Evolutionary conservation across 177 flowering plant genomes (phyloP).

Genomic region (Vitis hybrid): DNA sequence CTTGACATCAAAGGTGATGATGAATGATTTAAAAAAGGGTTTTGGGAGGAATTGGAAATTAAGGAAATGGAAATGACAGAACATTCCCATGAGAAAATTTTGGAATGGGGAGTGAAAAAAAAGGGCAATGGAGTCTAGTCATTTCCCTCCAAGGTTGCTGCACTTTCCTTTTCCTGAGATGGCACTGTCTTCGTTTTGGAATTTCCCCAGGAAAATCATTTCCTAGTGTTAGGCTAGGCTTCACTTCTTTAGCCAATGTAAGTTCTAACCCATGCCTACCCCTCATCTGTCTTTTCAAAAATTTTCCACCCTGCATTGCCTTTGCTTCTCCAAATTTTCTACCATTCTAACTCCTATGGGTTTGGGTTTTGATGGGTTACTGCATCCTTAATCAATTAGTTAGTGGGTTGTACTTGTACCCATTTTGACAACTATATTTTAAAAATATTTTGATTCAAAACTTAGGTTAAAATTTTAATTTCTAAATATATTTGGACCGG

Average conservation of each 20-base stretch:
- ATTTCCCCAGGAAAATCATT: neutral
- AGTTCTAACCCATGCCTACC: neutral
- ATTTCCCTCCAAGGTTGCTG: neutral
- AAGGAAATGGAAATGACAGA: neutral
- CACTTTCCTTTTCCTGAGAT: neutral
- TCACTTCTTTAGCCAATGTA: neutral
- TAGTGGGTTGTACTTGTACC: no score
- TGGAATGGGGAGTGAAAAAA: neutral
- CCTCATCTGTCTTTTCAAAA: constrained; percentile 1
- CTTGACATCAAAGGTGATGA: no score
- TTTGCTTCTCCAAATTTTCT: no score
- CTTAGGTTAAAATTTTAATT: no score
- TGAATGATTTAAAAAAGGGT: no score
- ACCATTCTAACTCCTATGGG: no score
- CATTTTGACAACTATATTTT: no score
- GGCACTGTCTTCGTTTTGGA: neutral
- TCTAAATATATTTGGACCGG: no score
- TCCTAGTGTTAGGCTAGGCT: neutral
- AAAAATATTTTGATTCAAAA: no score
- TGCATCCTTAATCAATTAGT: no score
- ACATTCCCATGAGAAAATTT: neutral
- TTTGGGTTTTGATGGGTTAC: no score
- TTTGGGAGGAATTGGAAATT: neutral
- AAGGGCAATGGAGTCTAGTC: neutral
- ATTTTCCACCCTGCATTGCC: neutral